These are phyloP conservation scores for Mycena belliarum DNA, from an alignment of 768 basidiomycete species.

Conservation along the genomic window DNA sequence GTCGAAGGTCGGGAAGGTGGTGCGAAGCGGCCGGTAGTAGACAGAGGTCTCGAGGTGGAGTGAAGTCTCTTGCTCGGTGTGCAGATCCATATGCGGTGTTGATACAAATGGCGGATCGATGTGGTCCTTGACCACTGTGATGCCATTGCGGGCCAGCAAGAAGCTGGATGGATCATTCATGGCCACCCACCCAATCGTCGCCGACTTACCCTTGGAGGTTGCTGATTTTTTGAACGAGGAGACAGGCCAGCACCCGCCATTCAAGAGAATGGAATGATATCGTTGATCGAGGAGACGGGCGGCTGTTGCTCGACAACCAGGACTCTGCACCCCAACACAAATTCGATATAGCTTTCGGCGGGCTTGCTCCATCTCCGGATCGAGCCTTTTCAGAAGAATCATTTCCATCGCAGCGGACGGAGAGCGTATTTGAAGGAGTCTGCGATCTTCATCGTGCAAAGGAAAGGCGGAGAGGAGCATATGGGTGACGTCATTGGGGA, in stretches of 20 bases:
- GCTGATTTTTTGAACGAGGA: too few species aligned
- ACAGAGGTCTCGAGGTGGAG: not conserved
- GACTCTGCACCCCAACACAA: too few species aligned
- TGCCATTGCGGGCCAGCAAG: not conserved
- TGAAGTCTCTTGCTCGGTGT: too few species aligned
- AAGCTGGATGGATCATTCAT: too few species aligned
- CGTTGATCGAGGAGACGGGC: too few species aligned
- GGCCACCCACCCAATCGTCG: not conserved
- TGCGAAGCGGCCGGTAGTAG: not conserved
- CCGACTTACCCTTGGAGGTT: too few species aligned
- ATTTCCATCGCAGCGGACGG: not conserved
- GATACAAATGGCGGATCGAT: too few species aligned
- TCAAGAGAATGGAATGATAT: too few species aligned
- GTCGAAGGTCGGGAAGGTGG: not conserved
- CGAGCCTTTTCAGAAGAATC: not conserved
- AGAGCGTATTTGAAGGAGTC: not conserved
- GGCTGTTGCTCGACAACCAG: too few species aligned
- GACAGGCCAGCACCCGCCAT: too few species aligned
- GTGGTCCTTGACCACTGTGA: not conserved
- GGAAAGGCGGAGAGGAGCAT: not conserved
- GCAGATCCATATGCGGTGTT: too few species aligned
- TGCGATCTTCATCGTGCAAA: not conserved
- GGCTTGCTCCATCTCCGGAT: not conserved
- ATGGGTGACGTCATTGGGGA: not conserved
- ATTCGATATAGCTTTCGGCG: too few species aligned